A percentile compares a stretch with the other conserved stretches of the same genome.
phyloP scores from a whole-genome alignment of 179 eudicot genomes.

The Drosera spatulata region DNA sequence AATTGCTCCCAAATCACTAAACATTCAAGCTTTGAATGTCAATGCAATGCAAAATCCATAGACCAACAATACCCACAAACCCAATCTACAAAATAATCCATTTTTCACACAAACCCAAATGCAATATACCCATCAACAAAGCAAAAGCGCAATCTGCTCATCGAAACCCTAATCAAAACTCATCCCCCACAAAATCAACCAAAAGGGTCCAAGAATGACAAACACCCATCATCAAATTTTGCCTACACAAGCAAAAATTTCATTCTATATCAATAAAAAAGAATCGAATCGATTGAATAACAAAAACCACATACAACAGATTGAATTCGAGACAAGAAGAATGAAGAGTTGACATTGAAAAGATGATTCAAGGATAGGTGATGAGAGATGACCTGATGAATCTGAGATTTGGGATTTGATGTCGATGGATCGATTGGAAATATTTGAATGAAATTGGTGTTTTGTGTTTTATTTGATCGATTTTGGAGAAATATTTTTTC shows the following conservation, averaged over 20 bases:
- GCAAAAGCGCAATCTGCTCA: neutral
- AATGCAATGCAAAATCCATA: too few relatives aligned
- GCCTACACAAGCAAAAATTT: slow-evolving; percentile 2
- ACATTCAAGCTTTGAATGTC: too few relatives aligned
- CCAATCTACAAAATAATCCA: too few relatives aligned
- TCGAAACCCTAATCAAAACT: neutral
- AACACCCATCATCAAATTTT: slow-evolving; percentile 6
- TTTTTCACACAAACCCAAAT: too few relatives aligned
- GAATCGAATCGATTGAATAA: neutral
- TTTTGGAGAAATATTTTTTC: neutral
- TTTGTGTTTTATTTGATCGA: neutral
- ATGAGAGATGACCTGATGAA: neutral
- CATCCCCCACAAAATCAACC: slow-evolving; percentile 3
- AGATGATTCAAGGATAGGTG: neutral
- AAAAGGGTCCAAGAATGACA: neutral
- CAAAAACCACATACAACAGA: neutral
- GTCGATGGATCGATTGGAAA: neutral
- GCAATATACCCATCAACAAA: too few relatives aligned
- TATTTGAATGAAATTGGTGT: neutral
- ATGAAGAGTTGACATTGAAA: neutral
- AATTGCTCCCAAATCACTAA: too few relatives aligned
- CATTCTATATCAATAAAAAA: slow-evolving; percentile 4
- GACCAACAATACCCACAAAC: too few relatives aligned
- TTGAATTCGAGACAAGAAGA: neutral
- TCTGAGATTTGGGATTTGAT: neutral